Evolutionary conservation across 1,284 basidiomycete genomes (phyloP).

Genomic region (Veloboletus limbatus): DNA sequence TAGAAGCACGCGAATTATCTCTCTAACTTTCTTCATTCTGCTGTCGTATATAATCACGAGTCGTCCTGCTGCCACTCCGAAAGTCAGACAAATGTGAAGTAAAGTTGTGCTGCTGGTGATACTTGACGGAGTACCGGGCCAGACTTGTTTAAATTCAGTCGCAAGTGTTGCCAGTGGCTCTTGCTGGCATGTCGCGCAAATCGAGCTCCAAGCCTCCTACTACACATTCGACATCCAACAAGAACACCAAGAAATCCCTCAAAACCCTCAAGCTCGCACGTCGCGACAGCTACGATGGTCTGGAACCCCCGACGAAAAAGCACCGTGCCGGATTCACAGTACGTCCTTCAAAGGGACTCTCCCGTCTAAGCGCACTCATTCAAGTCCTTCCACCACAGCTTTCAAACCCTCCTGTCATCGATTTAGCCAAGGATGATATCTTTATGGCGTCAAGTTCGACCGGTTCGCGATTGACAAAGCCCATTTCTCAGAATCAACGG

Average conservation of each 20-base stretch:
- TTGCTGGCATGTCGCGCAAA: slow-evolving; percentile 24
- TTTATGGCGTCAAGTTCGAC: slow-evolving; percentile 1
- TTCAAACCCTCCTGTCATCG: slow-evolving; percentile 36
- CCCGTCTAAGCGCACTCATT: not conserved
- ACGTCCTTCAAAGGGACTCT: slow-evolving; percentile 1
- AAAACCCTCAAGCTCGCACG: slow-evolving; percentile 39
- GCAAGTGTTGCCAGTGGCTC: no score
- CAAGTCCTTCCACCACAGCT: slow-evolving; percentile 27
- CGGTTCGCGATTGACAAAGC: slow-evolving; percentile 1
- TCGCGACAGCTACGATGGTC: slow-evolving; percentile 17
- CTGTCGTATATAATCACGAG: not conserved
- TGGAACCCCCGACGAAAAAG: slow-evolving; percentile 33
- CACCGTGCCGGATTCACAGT: slow-evolving; percentile 32
- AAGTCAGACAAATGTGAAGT: no score
- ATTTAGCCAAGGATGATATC: slow-evolving; percentile 25
- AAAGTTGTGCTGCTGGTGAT: no score
- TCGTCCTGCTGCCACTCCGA: no score
- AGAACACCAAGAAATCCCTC: slow-evolving; percentile 25
- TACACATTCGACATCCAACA: slow-evolving; percentile 10
- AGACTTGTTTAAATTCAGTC: no score
- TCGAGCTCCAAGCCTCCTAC: slow-evolving; percentile 14
- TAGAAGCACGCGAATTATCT: no score
- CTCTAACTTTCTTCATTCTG: no score
- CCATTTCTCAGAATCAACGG: slow-evolving; percentile 2
- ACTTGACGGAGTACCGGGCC: no score